A percentile compares a stretch with the other conserved stretches of the same genome.
Evolutionary conservation across 306 rosid species (phyloP).

Genomic region (Casuarina glauca): DNA sequence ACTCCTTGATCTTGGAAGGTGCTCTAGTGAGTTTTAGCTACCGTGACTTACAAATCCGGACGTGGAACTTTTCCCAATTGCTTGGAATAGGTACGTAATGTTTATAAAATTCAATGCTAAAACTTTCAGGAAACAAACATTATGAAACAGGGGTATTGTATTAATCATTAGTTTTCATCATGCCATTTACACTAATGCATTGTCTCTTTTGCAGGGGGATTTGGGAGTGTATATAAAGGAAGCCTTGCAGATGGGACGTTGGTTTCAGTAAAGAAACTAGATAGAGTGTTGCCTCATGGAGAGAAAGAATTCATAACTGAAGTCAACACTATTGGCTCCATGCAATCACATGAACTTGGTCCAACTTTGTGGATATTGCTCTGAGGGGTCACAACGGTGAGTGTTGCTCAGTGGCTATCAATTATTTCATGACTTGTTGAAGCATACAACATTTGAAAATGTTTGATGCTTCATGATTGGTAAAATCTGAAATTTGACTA

Average conservation of each 20-base stretch:
- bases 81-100: slow-evolving; percentile 65
- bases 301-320: slow-evolving; percentile 91
- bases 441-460: neutral
- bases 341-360: slow-evolving; percentile 98
- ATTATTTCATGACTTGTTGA: neutral
- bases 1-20: slow-evolving; percentile 72
- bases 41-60: slow-evolving; percentile 78
- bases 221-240: slow-evolving; percentile 94
- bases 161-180: too few relatives aligned
- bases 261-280: slow-evolving; percentile 89
- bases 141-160: neutral
- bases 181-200: neutral
- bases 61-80: slow-evolving; percentile 69
- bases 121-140: slow-evolving; percentile 7
- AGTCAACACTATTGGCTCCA: slow-evolving; percentile 93
- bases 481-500: neutral
- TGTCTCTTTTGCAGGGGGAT: slow-evolving; percentile 71
- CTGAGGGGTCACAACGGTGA: slow-evolving; percentile 76
- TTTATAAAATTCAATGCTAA: neutral
- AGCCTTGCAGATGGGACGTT: slow-evolving; percentile 83
- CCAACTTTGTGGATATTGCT: slow-evolving; percentile 84
- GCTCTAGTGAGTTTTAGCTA: slow-evolving; percentile 70
- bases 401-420: slow-evolving; percentile 25
- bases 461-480: neutral
- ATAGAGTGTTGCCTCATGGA: slow-evolving; percentile 89